Evolutionary conservation across 106 monocot genomes (phyloP).

Genomic region (Platanthera zijinensis): DNA sequence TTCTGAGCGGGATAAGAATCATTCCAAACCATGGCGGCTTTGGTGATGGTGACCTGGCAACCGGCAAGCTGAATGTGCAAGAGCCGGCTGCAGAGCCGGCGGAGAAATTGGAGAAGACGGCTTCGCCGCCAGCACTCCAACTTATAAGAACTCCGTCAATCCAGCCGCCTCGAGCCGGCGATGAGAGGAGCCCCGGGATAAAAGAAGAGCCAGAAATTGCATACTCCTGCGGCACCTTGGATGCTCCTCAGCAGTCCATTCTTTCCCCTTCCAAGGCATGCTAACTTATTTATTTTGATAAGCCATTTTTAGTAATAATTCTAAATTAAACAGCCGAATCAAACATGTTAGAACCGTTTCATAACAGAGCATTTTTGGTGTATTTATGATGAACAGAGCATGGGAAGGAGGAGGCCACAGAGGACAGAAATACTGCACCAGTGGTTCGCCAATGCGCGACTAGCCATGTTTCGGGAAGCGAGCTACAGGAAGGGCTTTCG

Average conservation of each 20-base stretch:
- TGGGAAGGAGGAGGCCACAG: not conserved
- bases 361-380: not conserved
- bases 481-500: slow-evolving; percentile 11
- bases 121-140: not conserved
- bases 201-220: not conserved
- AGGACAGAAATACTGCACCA: slow-evolving; percentile 11
- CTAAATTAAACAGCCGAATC: not conserved
- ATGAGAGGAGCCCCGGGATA: not conserved
- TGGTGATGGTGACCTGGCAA: not conserved
- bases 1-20: not conserved
- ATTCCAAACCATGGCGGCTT: no score
- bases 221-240: slow-evolving; percentile 23
- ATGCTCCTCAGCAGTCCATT: not conserved
- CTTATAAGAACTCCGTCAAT: slow-evolving; percentile 25
- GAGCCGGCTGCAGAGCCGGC: not conserved
- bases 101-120: not conserved
- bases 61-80: not conserved
- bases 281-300: not conserved
- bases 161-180: slow-evolving; percentile 3
- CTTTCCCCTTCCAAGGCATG: slow-evolving; percentile 21
- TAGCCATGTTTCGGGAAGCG: not conserved
- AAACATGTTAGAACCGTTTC: not conserved
- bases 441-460: slow-evolving; percentile 15
- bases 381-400: not conserved
- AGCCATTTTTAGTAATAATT: not conserved